phyloP scores from a whole-genome alignment of 805 yeast species.

The Citeromyces matritensis region DNA sequence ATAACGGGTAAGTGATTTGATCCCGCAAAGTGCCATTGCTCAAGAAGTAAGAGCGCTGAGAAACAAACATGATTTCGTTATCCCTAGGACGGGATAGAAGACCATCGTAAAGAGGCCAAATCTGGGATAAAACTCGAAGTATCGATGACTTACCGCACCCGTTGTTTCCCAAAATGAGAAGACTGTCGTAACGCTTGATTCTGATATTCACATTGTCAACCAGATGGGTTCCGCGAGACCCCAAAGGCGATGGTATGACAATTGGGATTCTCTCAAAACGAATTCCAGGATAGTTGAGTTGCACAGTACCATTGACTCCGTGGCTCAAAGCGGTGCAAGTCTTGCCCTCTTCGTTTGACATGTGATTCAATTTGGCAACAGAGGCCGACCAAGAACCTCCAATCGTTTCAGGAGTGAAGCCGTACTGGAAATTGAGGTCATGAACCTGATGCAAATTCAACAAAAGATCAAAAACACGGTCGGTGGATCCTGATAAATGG shows the following conservation, averaged over 20 bases:
- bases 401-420: slow-evolving; percentile 10
- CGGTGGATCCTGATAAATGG: slow-evolving; percentile 84
- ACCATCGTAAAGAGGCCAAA: slow-evolving; percentile 87
- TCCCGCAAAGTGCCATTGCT: slow-evolving; percentile 72
- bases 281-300: slow-evolving; percentile 61
- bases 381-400: slow-evolving; percentile 16
- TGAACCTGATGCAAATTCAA: slow-evolving; percentile 76
- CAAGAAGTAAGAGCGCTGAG: slow-evolving; percentile 77
- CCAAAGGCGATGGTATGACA: slow-evolving; percentile 56
- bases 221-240: slow-evolving; percentile 42
- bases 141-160: slow-evolving; percentile 87
- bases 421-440: slow-evolving; percentile 39
- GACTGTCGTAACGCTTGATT: slow-evolving; percentile 46
- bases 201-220: slow-evolving; percentile 49
- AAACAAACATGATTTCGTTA: slow-evolving; percentile 60
- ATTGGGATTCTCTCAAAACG: slow-evolving; percentile 74
- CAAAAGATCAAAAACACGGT: slow-evolving; percentile 63
- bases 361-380: slow-evolving; percentile 7
- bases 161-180: slow-evolving; percentile 74
- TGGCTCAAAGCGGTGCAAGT: slow-evolving; percentile 7
- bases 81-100: slow-evolving; percentile 62
- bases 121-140: slow-evolving; percentile 68
- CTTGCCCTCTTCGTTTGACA: not conserved
- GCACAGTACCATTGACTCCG: slow-evolving; percentile 69
- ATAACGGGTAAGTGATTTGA: slow-evolving; percentile 79